Base-by-base conservation (phyloP, 805 yeast species). In the Pichia ethanolica region DNA sequence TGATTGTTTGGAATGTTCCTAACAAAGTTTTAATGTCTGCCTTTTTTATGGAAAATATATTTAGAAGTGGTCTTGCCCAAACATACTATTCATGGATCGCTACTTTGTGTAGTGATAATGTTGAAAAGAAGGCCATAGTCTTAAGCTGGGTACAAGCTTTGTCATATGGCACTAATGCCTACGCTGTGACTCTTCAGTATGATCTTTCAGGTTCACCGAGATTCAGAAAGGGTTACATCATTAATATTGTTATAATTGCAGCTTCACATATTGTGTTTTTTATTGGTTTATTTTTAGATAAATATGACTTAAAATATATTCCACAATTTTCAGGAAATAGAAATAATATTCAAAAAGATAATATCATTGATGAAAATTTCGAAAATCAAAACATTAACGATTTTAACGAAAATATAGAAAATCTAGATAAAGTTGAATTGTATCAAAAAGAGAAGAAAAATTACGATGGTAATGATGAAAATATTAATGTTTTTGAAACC, bases 41-140 rank as follows among this genome's bases (percentile, higher is more conserved):
- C 12, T 80, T 75, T 59, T 76, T 71, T 54, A 53, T 77, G 11
- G 39, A 42, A 34, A 28, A 32, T 13, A 49, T 52, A 7, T 53
- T 47, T 37, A 37, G 42, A 26, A 42, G 39, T 48, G 61, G 61
- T n/a, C 34, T 58, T 20, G 54, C 61, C 10, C 61, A 58, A 40
- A 27, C 47, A 12, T 56, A 45, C 27, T 58, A 42, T 40, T 35
- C 54, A n/a, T 58, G 59, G 60, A 46, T 53, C 39, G 56, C 60
- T 4, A 40, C 55, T 5, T 45, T 58, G 28, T 57, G 59, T 49
- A 46, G 47, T 10, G 60, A 58, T 42, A 51, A 56, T 44, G 56
- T 52, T 33, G 61, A 58, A 38, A 58, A 58, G 38, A 58, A 55
- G 33, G 61, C 59, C 3, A 14, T 58, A 13, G 59, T 53, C 33